Evolutionary conservation across 2,329 filamentous ascomycete genomes (phyloP).

Genomic region (Paracamarosporium sp.): DNA sequence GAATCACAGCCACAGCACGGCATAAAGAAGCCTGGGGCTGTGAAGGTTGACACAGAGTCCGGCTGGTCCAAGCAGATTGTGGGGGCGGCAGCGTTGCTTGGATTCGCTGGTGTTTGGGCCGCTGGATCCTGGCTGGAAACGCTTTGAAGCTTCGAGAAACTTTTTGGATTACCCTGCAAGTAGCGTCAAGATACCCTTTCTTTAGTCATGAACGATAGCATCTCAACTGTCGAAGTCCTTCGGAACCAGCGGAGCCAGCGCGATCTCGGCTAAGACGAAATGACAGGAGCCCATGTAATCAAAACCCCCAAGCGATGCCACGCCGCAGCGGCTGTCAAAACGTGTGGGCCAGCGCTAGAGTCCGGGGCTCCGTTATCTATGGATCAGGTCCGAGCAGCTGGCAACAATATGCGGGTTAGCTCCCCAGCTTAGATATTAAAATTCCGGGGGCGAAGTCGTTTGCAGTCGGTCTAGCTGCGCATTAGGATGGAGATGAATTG

Average conservation of each 20-base stretch:
- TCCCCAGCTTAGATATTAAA: neutral
- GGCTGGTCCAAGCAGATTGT: conserved; percentile 49
- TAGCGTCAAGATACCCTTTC: conserved; percentile 6
- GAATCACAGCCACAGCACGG: conserved; percentile 16
- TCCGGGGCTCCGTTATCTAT: neutral
- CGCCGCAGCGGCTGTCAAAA: neutral
- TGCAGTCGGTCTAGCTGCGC: neutral
- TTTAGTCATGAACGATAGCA: neutral
- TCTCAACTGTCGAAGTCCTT: neutral
- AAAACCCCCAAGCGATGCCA: neutral
- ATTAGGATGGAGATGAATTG: neutral
- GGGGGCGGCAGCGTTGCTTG: conserved; percentile 48
- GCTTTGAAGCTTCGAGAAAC: conserved; percentile 11
- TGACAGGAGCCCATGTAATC: neutral
- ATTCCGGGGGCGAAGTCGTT: neutral
- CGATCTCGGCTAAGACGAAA: neutral
- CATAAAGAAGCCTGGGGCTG: conserved; percentile 38
- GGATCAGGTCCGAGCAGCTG: neutral
- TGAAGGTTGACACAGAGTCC: conserved; percentile 44
- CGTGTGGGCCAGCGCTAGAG: neutral
- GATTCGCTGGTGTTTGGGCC: conserved; percentile 49
- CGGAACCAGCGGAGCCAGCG: neutral
- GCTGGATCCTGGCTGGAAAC: conserved; percentile 49
- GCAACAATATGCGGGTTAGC: neutral
- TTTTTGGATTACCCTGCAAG: neutral